Percentiles rank a stretch among this genome's conserved stretches.
These are phyloP conservation scores for Cutaneotrichosporon daszewskae DNA, from an alignment of 1,284 basidiomycete species.

Conservation along the genomic window DNA sequence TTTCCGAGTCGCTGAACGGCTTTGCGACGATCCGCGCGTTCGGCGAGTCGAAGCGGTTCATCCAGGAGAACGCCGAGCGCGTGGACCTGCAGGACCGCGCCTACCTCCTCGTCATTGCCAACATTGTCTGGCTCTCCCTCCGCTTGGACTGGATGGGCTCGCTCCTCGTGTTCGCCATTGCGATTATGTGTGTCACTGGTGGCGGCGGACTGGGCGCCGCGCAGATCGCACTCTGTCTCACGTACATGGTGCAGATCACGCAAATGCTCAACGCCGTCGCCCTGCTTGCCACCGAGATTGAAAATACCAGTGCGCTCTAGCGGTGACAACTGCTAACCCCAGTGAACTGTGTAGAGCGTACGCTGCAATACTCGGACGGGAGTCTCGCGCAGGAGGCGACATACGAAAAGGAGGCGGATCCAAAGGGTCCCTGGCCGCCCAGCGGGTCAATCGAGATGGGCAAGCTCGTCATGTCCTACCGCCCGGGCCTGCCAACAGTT, in stretches of 20 bases:
- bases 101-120: conserved; percentile 49
- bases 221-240: conserved; percentile 66
- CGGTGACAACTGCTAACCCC: background rate
- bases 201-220: conserved; percentile 58
- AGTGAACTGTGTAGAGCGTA: conserved; percentile 66
- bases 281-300: conserved; percentile 60
- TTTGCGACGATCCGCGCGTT: conserved; percentile 70
- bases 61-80: conserved; percentile 62
- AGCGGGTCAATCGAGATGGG: conserved; percentile 39
- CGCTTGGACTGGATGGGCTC: conserved; percentile 70
- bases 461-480: conserved; percentile 48
- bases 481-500: conserved; percentile 49
- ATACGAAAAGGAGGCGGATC: conserved; percentile 56
- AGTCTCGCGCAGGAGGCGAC: conserved; percentile 59
- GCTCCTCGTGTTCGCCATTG: conserved; percentile 60
- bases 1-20: conserved; percentile 70
- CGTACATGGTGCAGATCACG: conserved; percentile 53
- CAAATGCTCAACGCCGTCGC: conserved; percentile 54
- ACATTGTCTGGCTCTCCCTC: conserved; percentile 65
- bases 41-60: conserved; percentile 59
- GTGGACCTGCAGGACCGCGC: conserved; percentile 70
- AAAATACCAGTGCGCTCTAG: conserved; percentile 47
- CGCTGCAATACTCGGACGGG: conserved; percentile 58
- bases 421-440: conserved; percentile 48
- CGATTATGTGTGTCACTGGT: conserved; percentile 48